Base-by-base conservation (phyloP, 163 green algal genomes). In the Scenedesmus sp. region DNA sequence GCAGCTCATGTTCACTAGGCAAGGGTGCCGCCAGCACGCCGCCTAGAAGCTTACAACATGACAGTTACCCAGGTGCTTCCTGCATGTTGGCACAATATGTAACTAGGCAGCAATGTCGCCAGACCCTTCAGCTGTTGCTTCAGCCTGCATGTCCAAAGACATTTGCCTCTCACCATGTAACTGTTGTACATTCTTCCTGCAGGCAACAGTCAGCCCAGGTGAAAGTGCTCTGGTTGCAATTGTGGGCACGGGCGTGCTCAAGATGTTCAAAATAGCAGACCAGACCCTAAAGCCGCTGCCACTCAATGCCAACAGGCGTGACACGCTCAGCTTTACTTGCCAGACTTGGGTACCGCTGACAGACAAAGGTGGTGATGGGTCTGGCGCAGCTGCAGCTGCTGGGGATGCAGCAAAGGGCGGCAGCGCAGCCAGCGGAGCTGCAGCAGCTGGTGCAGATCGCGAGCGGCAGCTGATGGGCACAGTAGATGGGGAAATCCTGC, bases 381-480 rank as follows among this genome's bases (percentile, higher is more conserved):
- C 70, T 79, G 70, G 70, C 70, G 13, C 84, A 64, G 60, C 59
- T 81, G 26, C 83, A 77, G 57, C 46, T 16, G 64, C 34, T 34
- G 87, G 76, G 2, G 76, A 86, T 23, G 16, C 16, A 26, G 84
- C 26, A 2, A 73, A 73, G 60, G 88, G 16, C 2, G 62, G 59
- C 59, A 62, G 60, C 57, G 88, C 92, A 94, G 59, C 86, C 8
- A 59, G 67, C 13, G 55, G 52, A 23, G 86, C 26, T 82, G 87
- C 77, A 18, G 67, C 73, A n/a, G 70, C 66, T 54, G 62, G 66
- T 81, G 89, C 81, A 85, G 94, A 96, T 66, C 93, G 94, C 34
- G 97, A 98, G 91, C 92, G 96, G 77, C 92, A 98, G 81, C 94
- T 99, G 76, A 76, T 98, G 84, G 97, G 97, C 20, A 98, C 95